Percentiles rank a stretch among this genome's conserved stretches.
These are phyloP conservation scores for Scheffersomyces spartinae DNA, from an alignment of 805 yeast species.

Conservation along the genomic window DNA sequence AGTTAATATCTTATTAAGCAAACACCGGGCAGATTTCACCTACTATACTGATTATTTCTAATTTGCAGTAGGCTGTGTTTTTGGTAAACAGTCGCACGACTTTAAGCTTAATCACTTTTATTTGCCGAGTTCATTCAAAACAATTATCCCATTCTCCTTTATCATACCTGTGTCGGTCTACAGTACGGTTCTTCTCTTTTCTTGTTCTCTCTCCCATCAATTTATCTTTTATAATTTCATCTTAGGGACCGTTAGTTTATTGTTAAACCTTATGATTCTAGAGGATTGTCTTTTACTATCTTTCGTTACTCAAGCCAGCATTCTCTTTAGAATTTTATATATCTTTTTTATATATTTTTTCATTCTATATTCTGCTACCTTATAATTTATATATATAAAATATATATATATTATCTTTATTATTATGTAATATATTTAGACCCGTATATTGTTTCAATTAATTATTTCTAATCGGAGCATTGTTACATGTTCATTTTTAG, in stretches of 20 bases:
- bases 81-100: slow-evolving; percentile 8
- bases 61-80: slow-evolving; percentile 9
- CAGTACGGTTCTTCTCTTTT: slow-evolving; percentile 9
- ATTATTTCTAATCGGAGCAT: slow-evolving; percentile 4
- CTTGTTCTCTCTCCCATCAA: slow-evolving; percentile 6
- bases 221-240: too few species aligned
- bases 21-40: slow-evolving; percentile 11
- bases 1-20: slow-evolving; percentile 4
- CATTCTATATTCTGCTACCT: slow-evolving; percentile 6
- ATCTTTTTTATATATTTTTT: slow-evolving; percentile 2
- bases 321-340: slow-evolving; percentile 6
- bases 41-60: slow-evolving; percentile 7
- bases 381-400: slow-evolving; percentile 1
- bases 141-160: slow-evolving; percentile 9
- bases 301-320: slow-evolving; percentile 16
- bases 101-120: slow-evolving; percentile 4
- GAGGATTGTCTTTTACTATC: slow-evolving; percentile 9
- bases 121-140: slow-evolving; percentile 11
- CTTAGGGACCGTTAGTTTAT: slow-evolving; percentile 14
- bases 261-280: slow-evolving; percentile 10
- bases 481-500: slow-evolving; percentile 7
- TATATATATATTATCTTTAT: slow-evolving; percentile 2
- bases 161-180: slow-evolving; percentile 12
- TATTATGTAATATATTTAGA: slow-evolving; percentile 4
- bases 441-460: slow-evolving; percentile 4